Conservation (phyloP, 331 rosid species). For the Acacia concinna region DNA sequence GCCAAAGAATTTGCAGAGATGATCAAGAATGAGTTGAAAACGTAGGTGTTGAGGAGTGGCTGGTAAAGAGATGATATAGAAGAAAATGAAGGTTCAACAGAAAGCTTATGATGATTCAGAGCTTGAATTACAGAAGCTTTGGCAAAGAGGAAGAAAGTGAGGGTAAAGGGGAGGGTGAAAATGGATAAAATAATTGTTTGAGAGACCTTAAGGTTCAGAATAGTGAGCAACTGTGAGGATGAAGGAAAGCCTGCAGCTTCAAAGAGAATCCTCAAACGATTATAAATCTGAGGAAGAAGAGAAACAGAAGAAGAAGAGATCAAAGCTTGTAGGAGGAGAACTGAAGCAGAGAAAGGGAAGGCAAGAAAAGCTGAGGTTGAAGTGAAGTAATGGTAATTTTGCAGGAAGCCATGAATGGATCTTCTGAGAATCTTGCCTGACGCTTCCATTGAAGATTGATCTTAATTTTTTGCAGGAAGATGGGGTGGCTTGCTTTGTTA, state of each 20-base stretch:
- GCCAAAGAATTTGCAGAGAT: constrained; percentile 74
- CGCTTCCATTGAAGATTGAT: constrained; percentile 58
- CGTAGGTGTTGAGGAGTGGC: constrained; percentile 54
- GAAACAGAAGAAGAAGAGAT: constrained; percentile 47
- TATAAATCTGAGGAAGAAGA: constrained; percentile 46
- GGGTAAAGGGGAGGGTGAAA: constrained; percentile 72
- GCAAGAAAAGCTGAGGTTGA: constrained; percentile 55
- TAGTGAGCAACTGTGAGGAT: constrained; percentile 57
- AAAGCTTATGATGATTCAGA: constrained; percentile 42
- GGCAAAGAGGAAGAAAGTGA: constrained; percentile 73
- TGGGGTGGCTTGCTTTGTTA: constrained; percentile 24
- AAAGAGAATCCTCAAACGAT: constrained; percentile 58
- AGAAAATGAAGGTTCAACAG: constrained; percentile 40
- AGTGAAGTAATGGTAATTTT: constrained; percentile 69
- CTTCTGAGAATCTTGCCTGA: constrained; percentile 59
- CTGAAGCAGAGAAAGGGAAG: constrained; percentile 73
- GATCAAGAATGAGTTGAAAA: constrained; percentile 58
- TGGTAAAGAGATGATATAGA: constrained; percentile 47
- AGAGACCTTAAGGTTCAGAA: constrained; percentile 68
- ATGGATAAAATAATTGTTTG: constrained; percentile 72
- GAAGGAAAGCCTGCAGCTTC: constrained; percentile 79
- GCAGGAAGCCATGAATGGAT: constrained; percentile 70
- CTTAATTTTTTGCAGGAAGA: constrained; percentile 16
- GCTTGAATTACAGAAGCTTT: constrained; percentile 65
- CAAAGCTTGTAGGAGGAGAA: constrained; percentile 66